Conservation (phyloP, 495 filamentous ascomycete genomes). For the Penicillium atrosanguineum region DNA sequence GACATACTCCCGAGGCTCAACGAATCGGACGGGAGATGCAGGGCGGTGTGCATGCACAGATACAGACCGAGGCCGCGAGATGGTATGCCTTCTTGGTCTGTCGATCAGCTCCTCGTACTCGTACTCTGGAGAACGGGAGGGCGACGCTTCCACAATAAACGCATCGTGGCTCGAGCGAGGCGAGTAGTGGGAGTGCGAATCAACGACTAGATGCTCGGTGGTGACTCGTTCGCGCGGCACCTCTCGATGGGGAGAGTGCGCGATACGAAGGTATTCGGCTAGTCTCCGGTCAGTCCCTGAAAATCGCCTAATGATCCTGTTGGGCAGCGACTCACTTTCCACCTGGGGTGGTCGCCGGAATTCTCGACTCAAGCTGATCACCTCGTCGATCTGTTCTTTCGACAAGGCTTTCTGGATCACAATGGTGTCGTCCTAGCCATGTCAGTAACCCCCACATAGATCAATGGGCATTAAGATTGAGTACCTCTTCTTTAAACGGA, state of each 20-base stretch:
- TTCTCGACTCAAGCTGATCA: constrained; percentile 77
- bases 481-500: constrained; percentile 81
- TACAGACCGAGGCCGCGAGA: constrained; percentile 39
- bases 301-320: not conserved
- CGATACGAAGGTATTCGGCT: constrained; percentile 30
- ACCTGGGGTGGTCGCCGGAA: constrained; percentile 35
- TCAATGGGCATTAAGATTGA: not conserved
- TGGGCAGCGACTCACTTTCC: constrained; percentile 29
- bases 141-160: constrained; percentile 32
- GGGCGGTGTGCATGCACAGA: constrained; percentile 39
- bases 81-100: constrained; percentile 11
- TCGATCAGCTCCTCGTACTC: constrained; percentile 29
- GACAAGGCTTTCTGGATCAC: constrained; percentile 78
- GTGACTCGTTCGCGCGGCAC: constrained; percentile 25
- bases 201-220: constrained; percentile 31
- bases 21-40: constrained; percentile 27
- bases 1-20: constrained; percentile 26
- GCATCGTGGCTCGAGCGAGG: constrained; percentile 28
- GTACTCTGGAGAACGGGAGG: constrained; percentile 23
- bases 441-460: no score
- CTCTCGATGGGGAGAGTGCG: constrained; percentile 29
- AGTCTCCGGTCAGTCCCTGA: not conserved
- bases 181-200: constrained; percentile 18
- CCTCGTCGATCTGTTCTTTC: constrained; percentile 85
- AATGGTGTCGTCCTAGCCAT: constrained; percentile 64